Evolutionary conservation across 2,329 filamentous ascomycete genomes (phyloP), one percentile per base, ranked within the genome.

Genomic region (Dactylellina parvicollis): DNA sequence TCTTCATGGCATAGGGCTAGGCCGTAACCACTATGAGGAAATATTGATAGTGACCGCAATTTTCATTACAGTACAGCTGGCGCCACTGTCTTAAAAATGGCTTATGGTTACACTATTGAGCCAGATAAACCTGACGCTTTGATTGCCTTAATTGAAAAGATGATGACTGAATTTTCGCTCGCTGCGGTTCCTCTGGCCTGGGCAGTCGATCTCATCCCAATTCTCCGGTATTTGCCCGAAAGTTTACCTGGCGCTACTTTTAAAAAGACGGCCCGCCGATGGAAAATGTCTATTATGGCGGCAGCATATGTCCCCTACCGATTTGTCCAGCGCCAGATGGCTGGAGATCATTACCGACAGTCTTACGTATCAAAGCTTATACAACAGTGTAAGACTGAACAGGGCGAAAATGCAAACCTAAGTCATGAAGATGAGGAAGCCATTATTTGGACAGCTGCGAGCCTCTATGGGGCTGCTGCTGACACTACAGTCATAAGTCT

Each of bases 401-500:
- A 1, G 18, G 14, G 26, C 12, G 42, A 50, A 20, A 30, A 7
- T 20, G 10, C 10, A 7, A 24, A 12, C 18, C 5, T 74, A 9
- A 64, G 14, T 16, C 20, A 18, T 10, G 30, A 74, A 3, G 56
- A 74, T 24, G 62, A 69, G 18, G 40, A 71, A 8, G 71, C 71
- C 18, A 74, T 74, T 34, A 67, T 54, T 28, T 74, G 56, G 65
- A 71, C 71, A n/a, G 50, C 61, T 18, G 61, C 52, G 3, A 57
- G 42, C 1, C 80, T 83, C 0, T 84, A 84, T 26, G 83, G 82
- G 32, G 82, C 79, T 5, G 82, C 80, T 18, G 81, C 81, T 4
- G 84, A 83, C 76, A 85, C 83, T 1, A 83, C 82, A 0, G 80
- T 80, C 32, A 78, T 78, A 30, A 82, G 80, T 0, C 79, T 85